These are phyloP conservation scores for Trypanosoma lewisi DNA, from an alignment of 208 protist species.

Conservation along the genomic window DNA sequence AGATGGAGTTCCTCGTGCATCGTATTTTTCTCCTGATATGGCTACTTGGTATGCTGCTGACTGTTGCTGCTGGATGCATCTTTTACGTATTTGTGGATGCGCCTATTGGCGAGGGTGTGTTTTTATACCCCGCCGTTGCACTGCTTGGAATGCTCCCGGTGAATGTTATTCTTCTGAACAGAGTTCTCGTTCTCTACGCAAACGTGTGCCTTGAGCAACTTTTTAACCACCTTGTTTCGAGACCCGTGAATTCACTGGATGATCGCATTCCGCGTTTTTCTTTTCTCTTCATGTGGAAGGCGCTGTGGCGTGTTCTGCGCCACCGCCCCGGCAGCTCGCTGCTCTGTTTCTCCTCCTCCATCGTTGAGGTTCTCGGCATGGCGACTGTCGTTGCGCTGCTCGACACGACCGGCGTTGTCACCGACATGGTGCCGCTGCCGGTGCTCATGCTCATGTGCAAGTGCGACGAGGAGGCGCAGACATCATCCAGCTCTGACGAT, in stretches of 20 bases:
- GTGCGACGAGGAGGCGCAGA: conserved; percentile 23
- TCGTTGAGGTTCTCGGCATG: conserved; percentile 82
- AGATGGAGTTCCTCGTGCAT: conserved; percentile 85
- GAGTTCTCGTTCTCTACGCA: conserved; percentile 75
- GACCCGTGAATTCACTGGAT: conserved; percentile 55
- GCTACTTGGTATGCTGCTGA: conserved; percentile 54
- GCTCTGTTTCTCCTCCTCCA: conserved; percentile 69
- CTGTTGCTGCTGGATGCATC: conserved; percentile 40
- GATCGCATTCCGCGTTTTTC: conserved; percentile 82
- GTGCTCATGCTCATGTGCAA: conserved; percentile 66
- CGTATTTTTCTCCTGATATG: conserved; percentile 75
- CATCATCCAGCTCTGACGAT: conserved; percentile 56
- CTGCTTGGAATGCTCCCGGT: conserved; percentile 80
- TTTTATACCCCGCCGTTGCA: conserved; percentile 69
- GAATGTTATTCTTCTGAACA: conserved; percentile 81
- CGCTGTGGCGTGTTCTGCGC: conserved; percentile 49
- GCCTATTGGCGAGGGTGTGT: conserved; percentile 57
- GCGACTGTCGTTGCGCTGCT: conserved; percentile 83
- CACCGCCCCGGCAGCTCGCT: conserved; percentile 49
- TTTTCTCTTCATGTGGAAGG: conserved; percentile 52
- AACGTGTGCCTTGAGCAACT: conserved; percentile 84
- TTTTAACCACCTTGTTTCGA: conserved; percentile 75
- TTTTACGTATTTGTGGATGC: conserved; percentile 36
- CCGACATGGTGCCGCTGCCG: conserved; percentile 88
- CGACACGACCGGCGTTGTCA: conserved; percentile 81